phyloP scores from a whole-genome alignment of 164 flowering plant species.

The Protea cynaroides region DNA sequence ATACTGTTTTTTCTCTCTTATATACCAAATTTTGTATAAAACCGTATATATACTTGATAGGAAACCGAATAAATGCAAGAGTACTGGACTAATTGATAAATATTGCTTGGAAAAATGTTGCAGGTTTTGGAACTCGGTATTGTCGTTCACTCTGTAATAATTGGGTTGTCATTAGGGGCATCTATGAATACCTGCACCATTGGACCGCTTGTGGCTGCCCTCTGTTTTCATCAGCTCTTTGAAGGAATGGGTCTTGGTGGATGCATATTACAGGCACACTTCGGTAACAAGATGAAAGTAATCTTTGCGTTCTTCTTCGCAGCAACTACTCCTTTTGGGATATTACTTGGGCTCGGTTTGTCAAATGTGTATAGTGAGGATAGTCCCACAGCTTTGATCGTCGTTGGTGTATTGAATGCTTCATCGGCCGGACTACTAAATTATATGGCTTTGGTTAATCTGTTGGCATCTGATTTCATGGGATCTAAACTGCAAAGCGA shows the following conservation, averaged over 20 bases:
- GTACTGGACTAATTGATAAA: too few species aligned
- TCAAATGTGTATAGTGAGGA: slow-evolving; percentile 36
- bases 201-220: slow-evolving; percentile 30
- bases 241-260: slow-evolving; percentile 43
- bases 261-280: slow-evolving; percentile 42
- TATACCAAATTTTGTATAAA: too few species aligned
- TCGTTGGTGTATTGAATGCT: slow-evolving; percentile 44
- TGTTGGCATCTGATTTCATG: slow-evolving; percentile 50
- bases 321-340: slow-evolving; percentile 43
- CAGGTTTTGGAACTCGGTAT: slow-evolving; percentile 26
- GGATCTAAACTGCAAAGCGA: slow-evolving; percentile 39
- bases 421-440: slow-evolving; percentile 38
- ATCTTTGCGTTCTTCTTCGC: slow-evolving; percentile 56
- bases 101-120: too few species aligned
- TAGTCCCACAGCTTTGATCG: slow-evolving; percentile 40
- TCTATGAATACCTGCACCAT: slow-evolving; percentile 28
- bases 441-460: slow-evolving; percentile 58
- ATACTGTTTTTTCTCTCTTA: too few species aligned
- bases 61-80: too few species aligned
- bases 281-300: slow-evolving; percentile 21
- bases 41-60: too few species aligned
- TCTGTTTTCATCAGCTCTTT: slow-evolving; percentile 36
- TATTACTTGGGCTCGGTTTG: slow-evolving; percentile 37
- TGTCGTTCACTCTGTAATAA: slow-evolving; percentile 31
- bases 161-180: slow-evolving; percentile 31